Percentiles rank a stretch among this genome's conserved stretches.
Conservation (phyloP, 306 rosid species). For the Psophocarpus tetragonolobus region DNA sequence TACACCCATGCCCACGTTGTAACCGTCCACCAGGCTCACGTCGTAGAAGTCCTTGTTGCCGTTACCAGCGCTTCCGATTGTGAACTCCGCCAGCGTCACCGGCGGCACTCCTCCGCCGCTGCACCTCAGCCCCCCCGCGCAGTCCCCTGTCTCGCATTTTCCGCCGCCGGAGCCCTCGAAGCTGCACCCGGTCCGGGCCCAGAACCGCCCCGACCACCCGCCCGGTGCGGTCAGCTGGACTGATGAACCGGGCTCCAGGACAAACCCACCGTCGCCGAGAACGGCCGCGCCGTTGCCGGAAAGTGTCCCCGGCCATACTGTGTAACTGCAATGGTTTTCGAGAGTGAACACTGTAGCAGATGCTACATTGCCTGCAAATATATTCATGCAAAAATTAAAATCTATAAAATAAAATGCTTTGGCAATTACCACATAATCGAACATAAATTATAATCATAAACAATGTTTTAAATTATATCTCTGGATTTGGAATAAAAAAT, state of each 20-base stretch:
- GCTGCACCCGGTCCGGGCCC: constrained; percentile 79
- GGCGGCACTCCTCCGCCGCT: constrained; percentile 64
- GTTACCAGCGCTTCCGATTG: constrained; percentile 34
- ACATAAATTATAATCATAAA: background rate
- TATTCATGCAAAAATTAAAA: background rate
- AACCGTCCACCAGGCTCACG: constrained; percentile 90
- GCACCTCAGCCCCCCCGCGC: constrained; percentile 59
- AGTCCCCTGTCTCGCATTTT: constrained; percentile 64
- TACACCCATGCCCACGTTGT: constrained; percentile 80
- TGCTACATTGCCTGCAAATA: constrained; percentile 47
- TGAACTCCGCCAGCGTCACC: constrained; percentile 71
- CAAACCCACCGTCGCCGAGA: constrained; percentile 70
- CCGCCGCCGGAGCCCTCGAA: constrained; percentile 66
- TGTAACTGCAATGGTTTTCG: constrained; percentile 60
- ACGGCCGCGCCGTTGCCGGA: constrained; percentile 60
- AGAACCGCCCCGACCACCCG: constrained; percentile 91
- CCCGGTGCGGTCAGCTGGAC: constrained; percentile 52
- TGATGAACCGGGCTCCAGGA: constrained; percentile 44
- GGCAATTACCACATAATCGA: background rate
- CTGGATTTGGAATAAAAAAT: too few relatives aligned
- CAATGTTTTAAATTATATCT: background rate
- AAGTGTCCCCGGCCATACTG: constrained; percentile 84
- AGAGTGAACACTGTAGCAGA: constrained; percentile 56
- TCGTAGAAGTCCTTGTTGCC: constrained; percentile 74
- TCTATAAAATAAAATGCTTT: background rate